phyloP scores from a whole-genome alignment of 2,329 filamentous ascomycete genomes.

The Cytospora schulzeri region DNA sequence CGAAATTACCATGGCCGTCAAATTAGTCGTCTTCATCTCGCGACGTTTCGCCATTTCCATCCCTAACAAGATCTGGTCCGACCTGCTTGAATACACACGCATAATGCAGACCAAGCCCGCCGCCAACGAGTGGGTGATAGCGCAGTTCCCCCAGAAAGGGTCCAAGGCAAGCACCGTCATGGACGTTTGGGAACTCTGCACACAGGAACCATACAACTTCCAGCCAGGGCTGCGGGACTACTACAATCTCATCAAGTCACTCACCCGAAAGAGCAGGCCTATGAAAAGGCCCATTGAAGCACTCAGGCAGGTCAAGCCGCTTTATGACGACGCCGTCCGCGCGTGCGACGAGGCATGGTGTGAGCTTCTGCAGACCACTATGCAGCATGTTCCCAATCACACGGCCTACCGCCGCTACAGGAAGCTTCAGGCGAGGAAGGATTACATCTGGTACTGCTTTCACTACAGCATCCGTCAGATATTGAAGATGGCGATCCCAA shows the following conservation, averaged over 20 bases:
- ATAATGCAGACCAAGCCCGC: conserved; percentile 50
- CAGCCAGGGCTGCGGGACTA: conserved; percentile 60
- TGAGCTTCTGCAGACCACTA: conserved; percentile 31
- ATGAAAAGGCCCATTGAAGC: conserved; percentile 29
- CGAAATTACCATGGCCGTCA: conserved; percentile 59
- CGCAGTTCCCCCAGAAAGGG: conserved; percentile 36
- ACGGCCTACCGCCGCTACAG: conserved; percentile 31
- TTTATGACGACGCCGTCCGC: conserved; percentile 34
- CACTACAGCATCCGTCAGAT: conserved; percentile 34
- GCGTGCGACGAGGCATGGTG: conserved; percentile 31
- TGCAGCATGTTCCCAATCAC: conserved; percentile 30
- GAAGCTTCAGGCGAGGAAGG: conserved; percentile 34
- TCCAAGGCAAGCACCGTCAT: conserved; percentile 49
- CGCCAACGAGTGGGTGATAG: conserved; percentile 40
- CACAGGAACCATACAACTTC: conserved; percentile 56
- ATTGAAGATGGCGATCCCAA: conserved; percentile 28
- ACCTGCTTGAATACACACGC: conserved; percentile 69
- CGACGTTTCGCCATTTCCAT: conserved; percentile 60
- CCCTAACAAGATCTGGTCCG: conserved; percentile 61
- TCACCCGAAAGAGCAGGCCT: conserved; percentile 35
- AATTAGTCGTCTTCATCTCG: conserved; percentile 65
- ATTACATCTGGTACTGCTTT: conserved; percentile 38
- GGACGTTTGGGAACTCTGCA: conserved; percentile 63
- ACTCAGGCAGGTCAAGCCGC: conserved; percentile 35
- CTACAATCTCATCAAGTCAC: conserved; percentile 44